These are phyloP conservation scores for Cynara cardunculus DNA, from an alignment of 129 eudicot species.

Conservation along the genomic window DNA sequence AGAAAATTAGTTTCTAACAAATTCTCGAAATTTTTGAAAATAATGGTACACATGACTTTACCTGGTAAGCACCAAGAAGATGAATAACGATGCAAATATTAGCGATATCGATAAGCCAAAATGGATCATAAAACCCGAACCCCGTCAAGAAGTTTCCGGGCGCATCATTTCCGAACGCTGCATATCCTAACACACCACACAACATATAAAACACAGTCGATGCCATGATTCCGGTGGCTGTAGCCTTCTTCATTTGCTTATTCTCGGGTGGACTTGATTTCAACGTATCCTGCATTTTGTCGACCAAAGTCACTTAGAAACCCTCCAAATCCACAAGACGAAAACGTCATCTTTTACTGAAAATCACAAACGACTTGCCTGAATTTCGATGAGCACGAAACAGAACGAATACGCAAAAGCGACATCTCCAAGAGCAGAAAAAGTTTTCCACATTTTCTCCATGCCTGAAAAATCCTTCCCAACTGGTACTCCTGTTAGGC, in stretches of 20 bases:
- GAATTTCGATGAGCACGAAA: constrained; percentile 59
- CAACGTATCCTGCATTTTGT: constrained; percentile 48
- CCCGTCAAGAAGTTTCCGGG: constrained; percentile 78
- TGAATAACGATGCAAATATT: constrained; percentile 63
- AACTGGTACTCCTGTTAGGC: constrained; percentile 52
- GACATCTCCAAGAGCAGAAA: constrained; percentile 61
- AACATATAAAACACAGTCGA: constrained; percentile 51
- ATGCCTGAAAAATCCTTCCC: constrained; percentile 35
- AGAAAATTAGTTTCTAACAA: background rate
- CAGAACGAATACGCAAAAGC: constrained; percentile 71
- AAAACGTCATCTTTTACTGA: background rate
- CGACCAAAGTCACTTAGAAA: background rate
- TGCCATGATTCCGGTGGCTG: constrained; percentile 28
- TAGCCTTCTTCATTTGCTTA: constrained; percentile 61
- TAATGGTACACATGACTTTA: constrained; percentile 10
- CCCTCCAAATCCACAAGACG: background rate
- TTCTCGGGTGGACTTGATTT: constrained; percentile 62
- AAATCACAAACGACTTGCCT: constrained; percentile 24
- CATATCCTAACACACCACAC: constrained; percentile 65
- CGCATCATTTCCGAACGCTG: constrained; percentile 71
- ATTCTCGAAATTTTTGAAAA: no score
- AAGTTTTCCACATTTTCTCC: constrained; percentile 56
- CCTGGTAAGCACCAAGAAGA: constrained; percentile 85
- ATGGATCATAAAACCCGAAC: constrained; percentile 74
- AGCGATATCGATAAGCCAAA: constrained; percentile 66